These are phyloP conservation scores for Verticillium dahliae DNA, from an alignment of 2,329 filamentous ascomycete genomes.

Conservation along the genomic window DNA sequence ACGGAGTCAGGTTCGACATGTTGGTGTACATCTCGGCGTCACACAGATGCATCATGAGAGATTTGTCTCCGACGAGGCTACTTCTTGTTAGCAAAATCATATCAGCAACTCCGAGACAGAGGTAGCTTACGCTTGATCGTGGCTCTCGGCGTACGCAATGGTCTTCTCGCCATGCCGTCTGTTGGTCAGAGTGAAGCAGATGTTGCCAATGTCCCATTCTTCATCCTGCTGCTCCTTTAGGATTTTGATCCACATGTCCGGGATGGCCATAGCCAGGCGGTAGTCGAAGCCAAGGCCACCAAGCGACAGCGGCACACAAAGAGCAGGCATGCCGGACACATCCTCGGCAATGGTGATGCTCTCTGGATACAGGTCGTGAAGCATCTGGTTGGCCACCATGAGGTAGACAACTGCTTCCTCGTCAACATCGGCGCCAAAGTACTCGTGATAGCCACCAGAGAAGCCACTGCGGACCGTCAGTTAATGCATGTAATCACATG, in stretches of 20 bases:
- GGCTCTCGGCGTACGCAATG: constrained; percentile 94
- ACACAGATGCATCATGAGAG: constrained; percentile 95
- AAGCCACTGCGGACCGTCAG: constrained; percentile 63
- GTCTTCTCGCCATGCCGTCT: constrained; percentile 94
- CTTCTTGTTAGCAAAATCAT: background rate
- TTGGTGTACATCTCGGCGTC: constrained; percentile 97
- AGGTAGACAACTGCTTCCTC: constrained; percentile 92
- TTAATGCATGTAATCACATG: background rate
- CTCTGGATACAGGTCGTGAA: constrained; percentile 83
- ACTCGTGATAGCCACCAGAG: constrained; percentile 96
- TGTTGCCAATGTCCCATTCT: constrained; percentile 82
- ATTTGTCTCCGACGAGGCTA: constrained; percentile 93
- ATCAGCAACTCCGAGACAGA: constrained; percentile 4
- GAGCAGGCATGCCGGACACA: constrained; percentile 96
- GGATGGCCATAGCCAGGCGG: constrained; percentile 92
- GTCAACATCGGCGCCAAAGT: constrained; percentile 84
- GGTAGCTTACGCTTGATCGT: constrained; percentile 83
- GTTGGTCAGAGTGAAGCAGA: constrained; percentile 86
- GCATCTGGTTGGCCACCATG: constrained; percentile 93
- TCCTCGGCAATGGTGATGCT: constrained; percentile 93
- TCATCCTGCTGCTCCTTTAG: constrained; percentile 88
- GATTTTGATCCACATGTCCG: constrained; percentile 99
- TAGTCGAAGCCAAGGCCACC: constrained; percentile 97
- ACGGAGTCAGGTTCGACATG: constrained; percentile 81
- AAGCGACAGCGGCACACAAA: constrained; percentile 77